These are phyloP conservation scores for Scytalidium sp. DNA, from an alignment of 2,329 filamentous ascomycete species.

Conservation along the genomic window DNA sequence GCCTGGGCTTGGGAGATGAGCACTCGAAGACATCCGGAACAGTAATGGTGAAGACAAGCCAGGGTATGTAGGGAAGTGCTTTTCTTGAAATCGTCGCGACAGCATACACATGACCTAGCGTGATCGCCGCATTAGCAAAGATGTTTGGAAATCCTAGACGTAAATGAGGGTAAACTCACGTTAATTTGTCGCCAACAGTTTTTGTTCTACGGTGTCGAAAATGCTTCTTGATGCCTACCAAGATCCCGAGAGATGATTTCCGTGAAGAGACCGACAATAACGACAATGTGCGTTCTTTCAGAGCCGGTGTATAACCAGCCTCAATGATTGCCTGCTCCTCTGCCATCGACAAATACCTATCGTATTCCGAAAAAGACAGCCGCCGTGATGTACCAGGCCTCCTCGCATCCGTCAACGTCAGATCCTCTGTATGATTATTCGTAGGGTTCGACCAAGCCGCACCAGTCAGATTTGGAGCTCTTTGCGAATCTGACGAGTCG, in stretches of 20 bases:
- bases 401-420: constrained; percentile 4
- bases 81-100: constrained; percentile 49
- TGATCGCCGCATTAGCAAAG: constrained; percentile 8
- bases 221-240: constrained; percentile 19
- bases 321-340: constrained; percentile 13
- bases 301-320: constrained; percentile 9
- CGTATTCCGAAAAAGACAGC: constrained; percentile 27
- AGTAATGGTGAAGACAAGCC: constrained; percentile 58
- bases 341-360: constrained; percentile 22
- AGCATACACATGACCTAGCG: constrained; percentile 53
- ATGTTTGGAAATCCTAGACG: not conserved
- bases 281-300: constrained; percentile 20
- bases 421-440: constrained; percentile 12
- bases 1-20: constrained; percentile 52
- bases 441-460: constrained; percentile 23
- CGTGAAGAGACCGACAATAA: constrained; percentile 26
- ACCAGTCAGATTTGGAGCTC: constrained; percentile 19
- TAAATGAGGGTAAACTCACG: constrained; percentile 17
- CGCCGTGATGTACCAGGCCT: constrained; percentile 15
- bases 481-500: constrained; percentile 21
- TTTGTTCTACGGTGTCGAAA: constrained; percentile 18
- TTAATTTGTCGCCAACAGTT: constrained; percentile 12
- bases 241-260: constrained; percentile 22
- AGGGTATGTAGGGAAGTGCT: constrained; percentile 44
- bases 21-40: constrained; percentile 49